Percentiles rank a stretch among this genome's conserved stretches.
Conservation (phyloP, 2,329 filamentous ascomycete species). For the Magnaporthiopsis poae region DNA sequence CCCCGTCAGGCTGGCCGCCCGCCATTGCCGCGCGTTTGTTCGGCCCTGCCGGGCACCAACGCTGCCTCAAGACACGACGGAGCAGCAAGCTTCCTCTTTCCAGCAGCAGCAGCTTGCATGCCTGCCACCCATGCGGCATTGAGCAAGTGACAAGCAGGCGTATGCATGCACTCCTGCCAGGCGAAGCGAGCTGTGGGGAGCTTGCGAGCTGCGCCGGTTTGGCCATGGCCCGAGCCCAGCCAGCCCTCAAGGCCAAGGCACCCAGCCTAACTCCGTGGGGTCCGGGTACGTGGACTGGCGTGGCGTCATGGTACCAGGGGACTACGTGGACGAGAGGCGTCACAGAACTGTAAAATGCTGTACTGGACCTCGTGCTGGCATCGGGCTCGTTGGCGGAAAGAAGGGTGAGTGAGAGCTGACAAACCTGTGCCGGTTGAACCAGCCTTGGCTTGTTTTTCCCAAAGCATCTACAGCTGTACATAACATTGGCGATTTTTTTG, state of each 20-base stretch:
- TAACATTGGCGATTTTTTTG: not conserved
- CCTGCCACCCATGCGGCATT: not conserved
- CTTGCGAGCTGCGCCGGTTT: too few species aligned
- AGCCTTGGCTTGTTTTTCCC: not conserved
- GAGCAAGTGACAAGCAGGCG: slow-evolving; percentile 1
- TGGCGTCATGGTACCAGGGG: not conserved
- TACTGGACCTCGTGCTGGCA: not conserved
- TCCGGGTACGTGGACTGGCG: not conserved
- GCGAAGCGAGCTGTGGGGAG: not conserved
- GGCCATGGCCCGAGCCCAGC: not conserved
- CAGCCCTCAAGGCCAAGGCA: too few species aligned
- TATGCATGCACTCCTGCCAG: slow-evolving; percentile 4
- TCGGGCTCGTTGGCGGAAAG: not conserved
- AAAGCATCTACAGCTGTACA: not conserved
- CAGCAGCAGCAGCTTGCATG: too few species aligned
- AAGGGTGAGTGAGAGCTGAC: not conserved
- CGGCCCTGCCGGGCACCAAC: not conserved
- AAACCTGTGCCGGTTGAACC: not conserved
- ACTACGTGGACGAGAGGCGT: not conserved
- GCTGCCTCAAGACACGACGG: not conserved
- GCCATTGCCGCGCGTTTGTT: not conserved
- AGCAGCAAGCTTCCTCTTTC: not conserved
- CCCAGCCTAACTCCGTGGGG: not conserved
- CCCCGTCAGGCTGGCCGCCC: too few species aligned
- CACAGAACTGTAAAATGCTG: not conserved